Evolutionary conservation across 352 stramenopile genomes (phyloP).

Genomic region (Phytophthora pseudosyringae): DNA sequence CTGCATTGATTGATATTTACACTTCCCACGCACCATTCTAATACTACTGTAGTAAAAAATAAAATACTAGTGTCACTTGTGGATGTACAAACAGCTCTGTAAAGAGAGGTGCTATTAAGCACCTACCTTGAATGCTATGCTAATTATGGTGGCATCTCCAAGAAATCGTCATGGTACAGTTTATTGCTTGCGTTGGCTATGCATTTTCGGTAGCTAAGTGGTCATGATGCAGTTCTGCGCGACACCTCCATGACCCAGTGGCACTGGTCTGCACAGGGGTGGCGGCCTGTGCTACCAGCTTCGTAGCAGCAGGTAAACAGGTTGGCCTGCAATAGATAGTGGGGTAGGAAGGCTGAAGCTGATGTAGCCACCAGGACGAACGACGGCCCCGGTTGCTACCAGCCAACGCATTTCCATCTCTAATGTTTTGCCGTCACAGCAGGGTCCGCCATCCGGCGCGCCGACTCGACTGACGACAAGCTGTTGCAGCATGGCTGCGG

Average conservation of each 20-base stretch:
- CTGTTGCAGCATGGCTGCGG: conserved; percentile 43
- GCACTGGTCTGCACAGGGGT: not conserved
- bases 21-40: too few relatives aligned
- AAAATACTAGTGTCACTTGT: too few relatives aligned
- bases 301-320: conserved; percentile 15
- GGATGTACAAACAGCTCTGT: too few relatives aligned
- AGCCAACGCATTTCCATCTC: conserved; percentile 9
- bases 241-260: conserved; percentile 9
- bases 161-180: conserved; percentile 31
- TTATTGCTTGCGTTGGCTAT: conserved; percentile 26
- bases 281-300: not conserved
- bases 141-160: too few relatives aligned
- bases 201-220: conserved; percentile 16
- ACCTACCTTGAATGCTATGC: too few relatives aligned
- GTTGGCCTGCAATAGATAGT: conserved; percentile 37
- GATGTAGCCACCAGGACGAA: not conserved
- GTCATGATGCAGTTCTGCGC: conserved; percentile 11
- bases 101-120: too few relatives aligned
- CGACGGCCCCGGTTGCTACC: not conserved
- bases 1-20: too few relatives aligned
- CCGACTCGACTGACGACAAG: conserved; percentile 30
- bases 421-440: conserved; percentile 17
- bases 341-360: conserved; percentile 18
- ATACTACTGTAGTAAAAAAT: too few relatives aligned
- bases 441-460: conserved; percentile 32